Evolutionary conservation across 2,329 filamentous ascomycete genomes (phyloP).

Genomic region (Talaromyces funiculosus): DNA sequence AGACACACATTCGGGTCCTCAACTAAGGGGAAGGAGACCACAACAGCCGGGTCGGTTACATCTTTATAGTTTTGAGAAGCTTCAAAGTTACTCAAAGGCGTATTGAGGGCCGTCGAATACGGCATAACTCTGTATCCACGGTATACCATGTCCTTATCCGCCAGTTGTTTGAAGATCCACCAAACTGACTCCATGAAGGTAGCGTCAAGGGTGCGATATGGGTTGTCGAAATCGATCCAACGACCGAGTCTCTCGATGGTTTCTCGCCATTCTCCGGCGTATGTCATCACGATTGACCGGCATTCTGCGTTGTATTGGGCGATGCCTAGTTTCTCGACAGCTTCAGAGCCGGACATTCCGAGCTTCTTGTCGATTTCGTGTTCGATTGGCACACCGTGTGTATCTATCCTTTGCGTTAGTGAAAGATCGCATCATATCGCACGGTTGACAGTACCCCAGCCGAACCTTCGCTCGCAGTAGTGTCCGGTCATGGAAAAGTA

Average conservation of each 20-base stretch:
- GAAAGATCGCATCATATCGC: neutral
- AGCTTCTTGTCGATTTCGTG: constrained; percentile 97
- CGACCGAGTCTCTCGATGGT: constrained; percentile 84
- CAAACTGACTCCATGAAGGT: constrained; percentile 92
- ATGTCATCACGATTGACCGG: constrained; percentile 88
- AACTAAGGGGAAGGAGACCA: constrained; percentile 79
- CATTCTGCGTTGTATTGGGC: constrained; percentile 89
- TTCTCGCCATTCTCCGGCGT: constrained; percentile 75
- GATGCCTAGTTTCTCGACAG: constrained; percentile 79
- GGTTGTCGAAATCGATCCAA: constrained; percentile 97
- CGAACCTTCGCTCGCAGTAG: constrained; percentile 86
- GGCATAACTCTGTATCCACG: constrained; percentile 91
- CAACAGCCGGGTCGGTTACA: constrained; percentile 81
- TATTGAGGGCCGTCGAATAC: constrained; percentile 85
- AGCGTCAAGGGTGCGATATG: constrained; percentile 93
- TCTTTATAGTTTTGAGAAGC: constrained; percentile 93
- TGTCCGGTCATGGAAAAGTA: constrained; percentile 98
- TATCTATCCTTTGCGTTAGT: constrained; percentile 48
- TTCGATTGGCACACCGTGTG: constrained; percentile 90
- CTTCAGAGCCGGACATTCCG: constrained; percentile 79
- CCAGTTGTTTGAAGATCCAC: constrained; percentile 95
- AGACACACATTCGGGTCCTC: constrained; percentile 69
- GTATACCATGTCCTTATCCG: constrained; percentile 84
- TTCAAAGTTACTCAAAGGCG: constrained; percentile 88
- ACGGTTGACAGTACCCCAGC: constrained; percentile 53